A percentile compares a stretch with the other conserved stretches of the same genome.
Conservation (phyloP, 345 rosid species). For the Syzygium aromaticum region DNA sequence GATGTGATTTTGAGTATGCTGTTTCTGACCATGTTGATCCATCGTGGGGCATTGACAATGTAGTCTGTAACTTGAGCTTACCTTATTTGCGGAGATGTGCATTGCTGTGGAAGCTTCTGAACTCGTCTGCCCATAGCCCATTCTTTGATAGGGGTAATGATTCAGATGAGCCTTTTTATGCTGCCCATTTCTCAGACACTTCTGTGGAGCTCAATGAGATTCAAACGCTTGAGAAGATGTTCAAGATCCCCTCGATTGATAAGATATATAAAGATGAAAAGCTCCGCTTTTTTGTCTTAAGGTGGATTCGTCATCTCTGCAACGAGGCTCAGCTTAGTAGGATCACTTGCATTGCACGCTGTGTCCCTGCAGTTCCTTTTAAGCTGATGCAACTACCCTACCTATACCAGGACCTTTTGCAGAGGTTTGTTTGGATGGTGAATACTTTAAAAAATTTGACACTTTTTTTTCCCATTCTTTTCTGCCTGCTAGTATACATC, state of each 20-base stretch:
- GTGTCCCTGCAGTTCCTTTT: constrained; percentile 65
- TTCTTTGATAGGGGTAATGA: constrained; percentile 27
- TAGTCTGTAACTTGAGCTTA: constrained; percentile 52
- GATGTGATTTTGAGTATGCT: constrained; percentile 37
- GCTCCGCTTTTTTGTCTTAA: constrained; percentile 32
- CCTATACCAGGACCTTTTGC: constrained; percentile 74
- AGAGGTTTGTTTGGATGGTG: constrained; percentile 41
- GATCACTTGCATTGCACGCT: constrained; percentile 22
- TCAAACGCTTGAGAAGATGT: constrained; percentile 59
- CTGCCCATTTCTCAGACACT: constrained; percentile 24
- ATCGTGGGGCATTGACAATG: constrained; percentile 36
- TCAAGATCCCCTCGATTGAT: constrained; percentile 64
- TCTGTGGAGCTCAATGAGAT: constrained; percentile 49
- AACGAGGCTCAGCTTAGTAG: constrained; percentile 26
- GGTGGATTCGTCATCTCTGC: constrained; percentile 64
- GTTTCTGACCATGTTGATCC: constrained; percentile 36
- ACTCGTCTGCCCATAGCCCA: constrained; percentile 41
- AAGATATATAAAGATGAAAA: constrained; percentile 41
- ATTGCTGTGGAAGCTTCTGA: constrained; percentile 73
- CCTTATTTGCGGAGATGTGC: constrained; percentile 95
- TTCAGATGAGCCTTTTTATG: constrained; percentile 23
- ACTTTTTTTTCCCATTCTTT: neutral
- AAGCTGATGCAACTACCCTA: constrained; percentile 78
- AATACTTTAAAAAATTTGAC: neutral
- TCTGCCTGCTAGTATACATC: neutral